These are phyloP conservation scores for Pythium phragmitis DNA, from an alignment of 352 stramenopile genomes.

Conservation along the genomic window DNA sequence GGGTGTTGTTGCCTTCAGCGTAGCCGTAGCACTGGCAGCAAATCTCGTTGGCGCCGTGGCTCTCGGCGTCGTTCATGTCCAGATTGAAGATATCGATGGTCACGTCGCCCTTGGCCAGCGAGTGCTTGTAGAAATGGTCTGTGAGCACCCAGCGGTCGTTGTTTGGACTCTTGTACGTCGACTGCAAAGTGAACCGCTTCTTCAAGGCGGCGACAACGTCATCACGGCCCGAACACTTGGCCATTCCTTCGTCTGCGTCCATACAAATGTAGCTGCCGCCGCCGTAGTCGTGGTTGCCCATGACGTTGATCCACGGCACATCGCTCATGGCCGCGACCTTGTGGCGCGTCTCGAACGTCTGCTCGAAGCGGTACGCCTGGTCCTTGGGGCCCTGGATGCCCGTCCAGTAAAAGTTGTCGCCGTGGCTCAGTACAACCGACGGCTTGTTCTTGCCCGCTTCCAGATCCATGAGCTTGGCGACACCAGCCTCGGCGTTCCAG, in stretches of 20 bases:
- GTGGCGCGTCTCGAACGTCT: conserved; percentile 39
- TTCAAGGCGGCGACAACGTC: conserved; percentile 29
- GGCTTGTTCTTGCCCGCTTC: conserved; percentile 34
- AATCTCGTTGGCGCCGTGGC: conserved; percentile 37
- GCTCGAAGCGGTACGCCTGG: conserved; percentile 35
- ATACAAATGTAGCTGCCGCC: conserved; percentile 41
- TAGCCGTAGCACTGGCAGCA: conserved; percentile 52
- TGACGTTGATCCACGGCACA: conserved; percentile 43
- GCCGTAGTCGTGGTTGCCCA: conserved; percentile 50
- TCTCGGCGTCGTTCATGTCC: conserved; percentile 47
- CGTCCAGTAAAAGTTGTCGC: conserved; percentile 52
- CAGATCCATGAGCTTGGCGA: conserved; percentile 38
- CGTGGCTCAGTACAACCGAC: conserved; percentile 36
- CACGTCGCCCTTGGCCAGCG: conserved; percentile 33
- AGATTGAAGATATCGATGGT: conserved; percentile 53
- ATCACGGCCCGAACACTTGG: conserved; percentile 20
- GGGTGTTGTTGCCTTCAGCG: conserved; percentile 30
- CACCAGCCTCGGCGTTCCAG: conserved; percentile 29
- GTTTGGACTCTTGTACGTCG: conserved; percentile 43
- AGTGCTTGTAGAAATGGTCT: conserved; percentile 49
- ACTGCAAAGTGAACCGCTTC: conserved; percentile 35
- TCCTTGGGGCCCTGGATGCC: conserved; percentile 33
- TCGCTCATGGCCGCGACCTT: conserved; percentile 26
- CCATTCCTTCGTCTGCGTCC: conserved; percentile 19
- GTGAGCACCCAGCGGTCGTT: conserved; percentile 46